Conservation (phyloP, 345 rosid species). For the Linum trigynum region DNA sequence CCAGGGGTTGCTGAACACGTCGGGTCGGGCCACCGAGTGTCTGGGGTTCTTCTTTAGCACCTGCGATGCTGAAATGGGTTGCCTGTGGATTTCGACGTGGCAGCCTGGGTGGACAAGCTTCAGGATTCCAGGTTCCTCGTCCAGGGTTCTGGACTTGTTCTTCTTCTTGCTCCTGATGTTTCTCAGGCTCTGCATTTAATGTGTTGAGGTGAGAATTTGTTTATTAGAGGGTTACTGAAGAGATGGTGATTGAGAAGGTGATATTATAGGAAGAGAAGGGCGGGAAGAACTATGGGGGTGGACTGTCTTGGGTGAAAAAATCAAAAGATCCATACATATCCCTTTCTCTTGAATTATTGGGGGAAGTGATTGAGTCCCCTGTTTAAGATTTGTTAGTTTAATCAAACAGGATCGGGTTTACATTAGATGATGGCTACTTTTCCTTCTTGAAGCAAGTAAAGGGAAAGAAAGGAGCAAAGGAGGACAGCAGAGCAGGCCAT, state of each 20-base stretch:
- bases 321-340: background rate
- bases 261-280: background rate
- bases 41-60: conserved; percentile 37
- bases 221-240: background rate
- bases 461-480: no score
- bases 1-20: conserved; percentile 42
- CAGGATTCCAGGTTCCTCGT: conserved; percentile 13
- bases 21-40: conserved; percentile 42
- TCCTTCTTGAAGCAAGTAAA: background rate
- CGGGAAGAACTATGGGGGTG: background rate
- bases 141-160: background rate
- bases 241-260: background rate
- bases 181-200: background rate
- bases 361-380: background rate
- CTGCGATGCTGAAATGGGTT: conserved; percentile 32
- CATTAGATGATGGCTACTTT: background rate
- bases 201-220: background rate
- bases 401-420: background rate
- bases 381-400: background rate
- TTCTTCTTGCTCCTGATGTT: background rate
- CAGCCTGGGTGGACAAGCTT: conserved; percentile 38
- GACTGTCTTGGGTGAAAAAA: background rate
- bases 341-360: background rate
- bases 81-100: conserved; percentile 22
- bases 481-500: no score